These are phyloP conservation scores for Beta vulgaris DNA, from an alignment of 148 eudicot species.

Conservation along the genomic window DNA sequence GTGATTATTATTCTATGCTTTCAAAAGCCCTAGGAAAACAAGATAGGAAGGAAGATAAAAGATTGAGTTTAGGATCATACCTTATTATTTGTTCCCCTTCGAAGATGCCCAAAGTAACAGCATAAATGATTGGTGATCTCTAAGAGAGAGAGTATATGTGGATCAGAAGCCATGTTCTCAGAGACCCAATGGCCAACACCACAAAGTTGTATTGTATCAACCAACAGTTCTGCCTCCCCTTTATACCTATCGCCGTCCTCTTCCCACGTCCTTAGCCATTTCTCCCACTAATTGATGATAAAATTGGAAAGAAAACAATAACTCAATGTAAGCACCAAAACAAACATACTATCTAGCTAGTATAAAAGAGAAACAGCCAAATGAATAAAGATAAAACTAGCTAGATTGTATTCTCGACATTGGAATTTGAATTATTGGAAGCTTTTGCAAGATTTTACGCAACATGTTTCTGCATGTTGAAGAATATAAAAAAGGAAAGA, in stretches of 20 bases:
- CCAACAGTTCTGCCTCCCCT: constrained; percentile 58
- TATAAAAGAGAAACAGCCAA: background rate
- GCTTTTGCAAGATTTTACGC: background rate
- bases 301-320: background rate
- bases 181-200: constrained; percentile 31
- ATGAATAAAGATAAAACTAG: background rate
- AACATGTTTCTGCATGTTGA: background rate
- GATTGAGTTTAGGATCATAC: constrained; percentile 16
- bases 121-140: constrained; percentile 47
- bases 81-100: constrained; percentile 31
- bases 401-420: background rate
- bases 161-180: constrained; percentile 33
- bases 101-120: constrained; percentile 37
- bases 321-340: too few relatives aligned
- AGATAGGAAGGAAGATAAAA: background rate
- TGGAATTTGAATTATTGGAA: constrained; percentile 25
- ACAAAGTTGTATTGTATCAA: constrained; percentile 45
- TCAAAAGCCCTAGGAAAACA: background rate
- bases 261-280: constrained; percentile 65
- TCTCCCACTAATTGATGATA: constrained; percentile 49
- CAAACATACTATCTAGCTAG: too few relatives aligned
- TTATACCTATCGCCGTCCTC: constrained; percentile 40
- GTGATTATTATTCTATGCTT: background rate
- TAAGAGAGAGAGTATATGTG: constrained; percentile 36
- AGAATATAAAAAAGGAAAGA: background rate